These are phyloP conservation scores for Patellaria atrata DNA, from an alignment of 495 filamentous ascomycete species.

Conservation along the genomic window DNA sequence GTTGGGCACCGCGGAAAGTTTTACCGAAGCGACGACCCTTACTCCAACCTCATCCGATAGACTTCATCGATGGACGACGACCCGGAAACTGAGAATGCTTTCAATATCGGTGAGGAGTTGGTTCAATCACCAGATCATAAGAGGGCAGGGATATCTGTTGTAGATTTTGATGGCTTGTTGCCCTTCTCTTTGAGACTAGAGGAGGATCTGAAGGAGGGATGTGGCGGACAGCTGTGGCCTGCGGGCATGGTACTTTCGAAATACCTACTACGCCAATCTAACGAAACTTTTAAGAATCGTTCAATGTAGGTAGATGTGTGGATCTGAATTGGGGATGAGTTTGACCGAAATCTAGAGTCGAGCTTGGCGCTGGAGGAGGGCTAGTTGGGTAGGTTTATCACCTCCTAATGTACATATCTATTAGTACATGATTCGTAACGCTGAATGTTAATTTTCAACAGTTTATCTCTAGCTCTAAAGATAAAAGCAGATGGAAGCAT, in stretches of 20 bases:
- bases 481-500: conserved; percentile 39
- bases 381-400: conserved; percentile 48
- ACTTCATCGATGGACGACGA: conserved; percentile 14
- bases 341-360: conserved; percentile 42
- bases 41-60: no score
- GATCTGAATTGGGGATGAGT: not conserved
- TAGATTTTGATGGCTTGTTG: conserved; percentile 65
- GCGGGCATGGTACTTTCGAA: conserved; percentile 77
- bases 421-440: conserved; percentile 2
- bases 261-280: conserved; percentile 63
- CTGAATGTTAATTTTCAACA: conserved; percentile 10
- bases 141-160: conserved; percentile 42
- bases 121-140: conserved; percentile 51
- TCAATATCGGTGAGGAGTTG: conserved; percentile 47
- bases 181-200: conserved; percentile 54
- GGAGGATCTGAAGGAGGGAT: conserved; percentile 74
- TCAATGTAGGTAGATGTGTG: conserved; percentile 50
- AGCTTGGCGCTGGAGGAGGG: conserved; percentile 84
- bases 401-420: not conserved
- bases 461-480: conserved; percentile 49
- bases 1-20: no score
- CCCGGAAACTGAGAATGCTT: conserved; percentile 6
- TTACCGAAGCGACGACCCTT: no score
- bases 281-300: conserved; percentile 41
- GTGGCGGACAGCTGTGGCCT: conserved; percentile 87